Evolutionary conservation across 805 yeast genomes (phyloP).

Genomic region (Sugiyamaella smithiae): DNA sequence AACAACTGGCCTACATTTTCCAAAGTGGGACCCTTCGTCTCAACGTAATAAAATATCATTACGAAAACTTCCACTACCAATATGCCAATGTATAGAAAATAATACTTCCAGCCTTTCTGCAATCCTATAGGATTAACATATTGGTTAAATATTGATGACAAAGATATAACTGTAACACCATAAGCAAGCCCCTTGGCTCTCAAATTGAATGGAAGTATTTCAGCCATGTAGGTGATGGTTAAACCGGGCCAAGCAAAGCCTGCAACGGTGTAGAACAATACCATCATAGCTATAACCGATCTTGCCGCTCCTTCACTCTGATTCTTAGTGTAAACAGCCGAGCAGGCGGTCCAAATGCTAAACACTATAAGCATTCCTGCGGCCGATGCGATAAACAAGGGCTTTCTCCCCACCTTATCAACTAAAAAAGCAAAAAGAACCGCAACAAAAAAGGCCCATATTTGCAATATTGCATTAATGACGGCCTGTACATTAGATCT

Average conservation of each 20-base stretch:
- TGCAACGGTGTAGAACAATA: conserved; percentile 18
- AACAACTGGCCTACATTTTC: conserved; percentile 45
- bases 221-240: conserved; percentile 18
- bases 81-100: conserved; percentile 34
- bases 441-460: neutral
- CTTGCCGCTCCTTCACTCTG: conserved; percentile 3
- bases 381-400: neutral
- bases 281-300: conserved; percentile 18
- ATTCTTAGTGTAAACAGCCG: conserved; percentile 12
- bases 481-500: neutral
- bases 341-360: conserved; percentile 36
- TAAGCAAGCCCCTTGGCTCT: conserved; percentile 42
- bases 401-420: neutral
- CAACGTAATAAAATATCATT: conserved; percentile 39
- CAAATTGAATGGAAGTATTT: conserved; percentile 29
- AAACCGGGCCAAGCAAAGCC: neutral
- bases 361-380: conserved; percentile 6
- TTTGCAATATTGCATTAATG: neutral
- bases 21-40: conserved; percentile 43
- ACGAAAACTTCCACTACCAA: conserved; percentile 30
- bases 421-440: neutral
- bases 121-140: conserved; percentile 41
- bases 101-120: conserved; percentile 44
- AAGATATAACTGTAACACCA: conserved; percentile 10
- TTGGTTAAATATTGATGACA: conserved; percentile 27